phyloP scores from a whole-genome alignment of 768 basidiomycete species.

The Termitomyces sp. region DNA sequence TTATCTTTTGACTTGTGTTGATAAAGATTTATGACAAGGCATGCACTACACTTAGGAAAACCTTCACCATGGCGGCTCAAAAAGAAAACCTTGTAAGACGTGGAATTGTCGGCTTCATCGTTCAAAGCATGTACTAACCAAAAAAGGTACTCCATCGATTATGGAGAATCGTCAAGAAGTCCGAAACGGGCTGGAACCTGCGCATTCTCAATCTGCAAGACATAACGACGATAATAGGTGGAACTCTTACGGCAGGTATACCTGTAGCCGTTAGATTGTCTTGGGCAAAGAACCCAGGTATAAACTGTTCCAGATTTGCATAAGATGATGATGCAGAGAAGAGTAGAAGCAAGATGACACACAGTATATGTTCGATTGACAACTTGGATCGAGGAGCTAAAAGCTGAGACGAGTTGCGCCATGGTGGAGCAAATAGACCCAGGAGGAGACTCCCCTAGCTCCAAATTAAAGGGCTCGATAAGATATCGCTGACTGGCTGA shows the following conservation, averaged over 20 bases:
- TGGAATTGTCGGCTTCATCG: conserved; percentile 24
- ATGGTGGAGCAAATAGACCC: not conserved
- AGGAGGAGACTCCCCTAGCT: not conserved
- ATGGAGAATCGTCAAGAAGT: conserved; percentile 41
- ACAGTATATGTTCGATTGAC: not conserved
- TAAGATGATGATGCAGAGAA: not conserved
- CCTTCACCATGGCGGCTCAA: conserved; percentile 72
- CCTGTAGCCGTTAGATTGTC: conserved; percentile 24
- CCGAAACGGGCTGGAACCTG: conserved; percentile 58
- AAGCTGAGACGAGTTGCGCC: not conserved
- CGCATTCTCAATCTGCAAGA: not conserved
- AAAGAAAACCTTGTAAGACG: conserved; percentile 59
- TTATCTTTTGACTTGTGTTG: conserved; percentile 44
- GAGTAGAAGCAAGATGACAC: not conserved
- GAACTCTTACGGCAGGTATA: conserved; percentile 24
- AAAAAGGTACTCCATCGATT: conserved; percentile 47
- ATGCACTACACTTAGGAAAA: conserved; percentile 44
- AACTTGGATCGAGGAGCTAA: not conserved
- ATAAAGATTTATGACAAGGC: not conserved
- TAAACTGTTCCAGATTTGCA: not conserved
- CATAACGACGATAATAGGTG: not conserved
- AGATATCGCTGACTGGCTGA: not conserved
- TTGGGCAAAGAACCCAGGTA: conserved; percentile 36
- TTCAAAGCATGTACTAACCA: conserved; percentile 42
- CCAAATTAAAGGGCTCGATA: not conserved